Evolutionary conservation across 2,329 filamentous ascomycete genomes (phyloP), one percentile per base, ranked within the genome.

Genomic region (Drechmeria coniospora): DNA sequence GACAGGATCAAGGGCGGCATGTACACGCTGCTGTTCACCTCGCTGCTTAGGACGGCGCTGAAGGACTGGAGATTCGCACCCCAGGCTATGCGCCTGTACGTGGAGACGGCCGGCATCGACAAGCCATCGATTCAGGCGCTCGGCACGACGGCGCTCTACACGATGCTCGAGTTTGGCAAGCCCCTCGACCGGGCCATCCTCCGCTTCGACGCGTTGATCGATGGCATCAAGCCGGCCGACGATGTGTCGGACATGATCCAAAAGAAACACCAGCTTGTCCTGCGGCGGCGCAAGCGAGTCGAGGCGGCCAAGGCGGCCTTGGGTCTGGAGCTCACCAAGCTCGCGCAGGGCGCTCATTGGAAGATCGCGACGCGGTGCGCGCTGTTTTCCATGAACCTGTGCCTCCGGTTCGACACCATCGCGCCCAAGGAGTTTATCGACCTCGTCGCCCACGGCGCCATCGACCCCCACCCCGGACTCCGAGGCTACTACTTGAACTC

Each of bases 51-150:
- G 55, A 92, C 87, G 0, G 69, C 92, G 25, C 72, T 83, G 25
- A 77, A 80, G 30, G 86, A 98, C 49, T 98, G 92, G 92, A 78
- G 86, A 21, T 94, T 86, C 51, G 83, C 90, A 0, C 90, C 92
- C 1, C 70, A 78, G n/a, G 60, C 94, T 26, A 81, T 98, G 58
- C 75, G 77, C 29, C 64, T 90, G 7, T 98, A 92, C 54, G 90
- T 98, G 37, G 73, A 80, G 42, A 83, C 90, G 3, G 86, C 80
- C 12, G 76, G 76, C 20, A 84, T 92, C 11, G 90, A 98, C 53
- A 93, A 93, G 49, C 74, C 83, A 4, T 94, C 87, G 1, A 87
- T 98, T 22, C 90, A 98, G 50, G 84, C 79, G 41, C 67, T 98
- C 11, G 83, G 83, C 10, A 71, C 75, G 1, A 78, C 75, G 20